Evolutionary conservation across 768 basidiomycete species (phyloP).

Genomic region (Hemileccinum rubropunctum): DNA sequence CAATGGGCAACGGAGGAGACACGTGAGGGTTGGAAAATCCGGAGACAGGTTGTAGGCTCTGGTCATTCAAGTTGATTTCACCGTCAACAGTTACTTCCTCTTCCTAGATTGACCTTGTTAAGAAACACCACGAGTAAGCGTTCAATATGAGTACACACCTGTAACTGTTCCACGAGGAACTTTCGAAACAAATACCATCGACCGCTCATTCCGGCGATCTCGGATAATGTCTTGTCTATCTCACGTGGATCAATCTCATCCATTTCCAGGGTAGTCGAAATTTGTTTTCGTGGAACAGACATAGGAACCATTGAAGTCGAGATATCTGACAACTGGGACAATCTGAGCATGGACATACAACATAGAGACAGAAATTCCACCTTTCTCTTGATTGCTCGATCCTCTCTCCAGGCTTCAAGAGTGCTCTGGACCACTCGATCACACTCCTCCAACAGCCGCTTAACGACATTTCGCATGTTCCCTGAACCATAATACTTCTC

Average conservation of each 20-base stretch:
- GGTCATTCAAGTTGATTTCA: slow-evolving; percentile 2
- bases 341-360: slow-evolving; percentile 1
- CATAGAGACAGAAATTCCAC: slow-evolving; percentile 33
- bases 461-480: slow-evolving; percentile 80
- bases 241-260: slow-evolving; percentile 83
- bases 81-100: slow-evolving; percentile 10
- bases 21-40: not conserved
- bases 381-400: slow-evolving; percentile 79
- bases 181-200: slow-evolving; percentile 90
- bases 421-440: slow-evolving; percentile 78
- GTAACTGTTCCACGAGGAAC: slow-evolving; percentile 75
- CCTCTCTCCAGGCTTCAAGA: slow-evolving; percentile 88
- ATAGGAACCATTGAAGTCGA: slow-evolving; percentile 37
- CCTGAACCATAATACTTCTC: slow-evolving; percentile 96
- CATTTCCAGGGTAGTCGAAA: slow-evolving; percentile 32
- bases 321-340: slow-evolving; percentile 46
- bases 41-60: not conserved
- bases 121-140: not conserved
- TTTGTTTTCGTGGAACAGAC: slow-evolving; percentile 31
- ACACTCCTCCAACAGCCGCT: slow-evolving; percentile 76
- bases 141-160: slow-evolving; percentile 38
- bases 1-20: not conserved
- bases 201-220: slow-evolving; percentile 85
- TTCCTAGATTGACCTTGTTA: slow-evolving; percentile 14
- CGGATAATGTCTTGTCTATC: slow-evolving; percentile 86